Evolutionary conservation across 805 yeast species (phyloP).

Genomic region (Gaillardinia entomophila): DNA sequence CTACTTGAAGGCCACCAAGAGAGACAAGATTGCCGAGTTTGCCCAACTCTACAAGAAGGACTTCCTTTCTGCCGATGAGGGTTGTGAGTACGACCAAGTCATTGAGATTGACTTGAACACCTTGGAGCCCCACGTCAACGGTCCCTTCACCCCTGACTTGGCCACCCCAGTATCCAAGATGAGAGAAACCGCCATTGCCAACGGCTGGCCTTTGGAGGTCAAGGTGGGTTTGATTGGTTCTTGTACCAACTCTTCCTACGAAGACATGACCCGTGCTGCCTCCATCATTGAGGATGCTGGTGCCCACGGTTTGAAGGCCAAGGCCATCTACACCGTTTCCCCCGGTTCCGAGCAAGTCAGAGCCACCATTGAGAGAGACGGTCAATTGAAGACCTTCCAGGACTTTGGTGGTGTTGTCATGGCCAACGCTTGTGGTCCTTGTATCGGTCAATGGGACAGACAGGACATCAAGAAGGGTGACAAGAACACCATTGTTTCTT

Average conservation of each 20-base stretch:
- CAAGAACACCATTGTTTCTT: slow-evolving; percentile 93
- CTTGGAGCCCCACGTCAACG: slow-evolving; percentile 93
- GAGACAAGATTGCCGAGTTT: slow-evolving; percentile 78
- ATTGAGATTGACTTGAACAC: slow-evolving; percentile 85
- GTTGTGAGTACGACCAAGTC: slow-evolving; percentile 89
- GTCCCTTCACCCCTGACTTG: slow-evolving; percentile 97
- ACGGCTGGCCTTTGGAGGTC: slow-evolving; percentile 90
- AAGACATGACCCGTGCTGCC: slow-evolving; percentile 96
- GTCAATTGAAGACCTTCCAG: slow-evolving; percentile 80
- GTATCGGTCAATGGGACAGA: slow-evolving; percentile 99
- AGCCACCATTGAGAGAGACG: slow-evolving; percentile 97
- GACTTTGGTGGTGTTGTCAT: slow-evolving; percentile 91
- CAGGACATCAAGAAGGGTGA: slow-evolving; percentile 88
- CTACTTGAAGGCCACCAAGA: slow-evolving; percentile 80
- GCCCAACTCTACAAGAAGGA: slow-evolving; percentile 63
- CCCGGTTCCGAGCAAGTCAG: slow-evolving; percentile 99
- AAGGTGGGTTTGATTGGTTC: slow-evolving; percentile 96
- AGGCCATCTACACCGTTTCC: slow-evolving; percentile 86
- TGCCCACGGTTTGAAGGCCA: slow-evolving; percentile 83
- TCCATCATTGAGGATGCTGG: slow-evolving; percentile 90
- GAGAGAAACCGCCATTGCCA: slow-evolving; percentile 74
- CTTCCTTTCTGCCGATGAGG: slow-evolving; percentile 79
- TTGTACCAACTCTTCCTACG: slow-evolving; percentile 97
- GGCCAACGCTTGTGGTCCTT: slow-evolving; percentile 99
- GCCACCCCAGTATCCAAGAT: slow-evolving; percentile 91